These are phyloP conservation scores for Lactifluus pinguis DNA, from an alignment of 768 basidiomycete species.

Conservation along the genomic window DNA sequence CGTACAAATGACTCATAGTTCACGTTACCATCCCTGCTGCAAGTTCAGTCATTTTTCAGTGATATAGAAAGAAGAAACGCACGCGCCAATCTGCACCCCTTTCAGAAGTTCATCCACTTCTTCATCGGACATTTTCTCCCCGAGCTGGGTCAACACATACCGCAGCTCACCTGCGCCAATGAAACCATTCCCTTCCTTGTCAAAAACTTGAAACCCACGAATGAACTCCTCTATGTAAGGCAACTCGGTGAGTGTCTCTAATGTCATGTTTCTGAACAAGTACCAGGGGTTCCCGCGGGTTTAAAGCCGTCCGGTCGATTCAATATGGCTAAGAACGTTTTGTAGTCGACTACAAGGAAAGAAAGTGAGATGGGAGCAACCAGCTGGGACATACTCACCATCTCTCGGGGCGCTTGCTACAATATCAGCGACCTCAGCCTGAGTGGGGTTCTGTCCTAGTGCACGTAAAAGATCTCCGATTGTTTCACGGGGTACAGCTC, in stretches of 20 bases:
- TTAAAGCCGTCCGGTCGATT: constrained; percentile 96
- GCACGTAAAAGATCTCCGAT: constrained; percentile 90
- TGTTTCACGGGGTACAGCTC: constrained; percentile 77
- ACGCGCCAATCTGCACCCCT: constrained; percentile 87
- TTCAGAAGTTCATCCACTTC: constrained; percentile 98
- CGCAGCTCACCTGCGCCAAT: constrained; percentile 88
- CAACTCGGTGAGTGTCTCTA: not conserved
- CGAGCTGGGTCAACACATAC: constrained; percentile 78
- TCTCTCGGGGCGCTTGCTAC: constrained; percentile 64
- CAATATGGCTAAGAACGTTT: constrained; percentile 81
- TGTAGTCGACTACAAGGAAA: constrained; percentile 70
- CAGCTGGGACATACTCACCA: constrained; percentile 37
- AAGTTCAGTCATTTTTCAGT: not conserved
- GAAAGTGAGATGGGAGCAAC: not conserved
- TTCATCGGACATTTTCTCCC: constrained; percentile 97
- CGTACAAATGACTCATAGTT: constrained; percentile 97
- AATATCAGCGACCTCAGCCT: constrained; percentile 89
- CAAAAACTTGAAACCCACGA: constrained; percentile 98
- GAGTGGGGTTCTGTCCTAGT: constrained; percentile 98
- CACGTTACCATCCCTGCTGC: constrained; percentile 81
- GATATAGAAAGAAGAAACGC: constrained; percentile 28
- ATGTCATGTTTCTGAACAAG: not conserved
- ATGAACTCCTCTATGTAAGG: constrained; percentile 83
- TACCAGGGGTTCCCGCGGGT: constrained; percentile 93
- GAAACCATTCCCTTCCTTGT: constrained; percentile 89